Evolutionary conservation across 331 rosid genomes (phyloP).

Genomic region (Erythrophleum ivorense): DNA sequence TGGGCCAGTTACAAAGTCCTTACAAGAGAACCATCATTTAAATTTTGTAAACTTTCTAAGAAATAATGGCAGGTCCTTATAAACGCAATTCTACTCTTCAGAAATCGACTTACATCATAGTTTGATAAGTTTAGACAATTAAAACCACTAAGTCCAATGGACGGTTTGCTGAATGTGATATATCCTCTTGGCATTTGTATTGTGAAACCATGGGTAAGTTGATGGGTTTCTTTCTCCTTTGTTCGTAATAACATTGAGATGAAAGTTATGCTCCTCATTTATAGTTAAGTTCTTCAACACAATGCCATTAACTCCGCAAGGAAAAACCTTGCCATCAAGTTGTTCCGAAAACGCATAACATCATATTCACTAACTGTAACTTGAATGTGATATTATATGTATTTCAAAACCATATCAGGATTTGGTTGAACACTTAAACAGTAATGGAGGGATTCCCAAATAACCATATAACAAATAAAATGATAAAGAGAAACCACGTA

Average conservation of each 20-base stretch:
- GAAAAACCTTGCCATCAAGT: slow-evolving; percentile 60
- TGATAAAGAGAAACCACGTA: slow-evolving; percentile 27
- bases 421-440: neutral
- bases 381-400: neutral
- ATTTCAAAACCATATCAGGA: neutral
- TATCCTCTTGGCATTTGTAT: slow-evolving; percentile 55
- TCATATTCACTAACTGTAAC: slow-evolving; percentile 1
- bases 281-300: slow-evolving; percentile 54
- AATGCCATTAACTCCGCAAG: slow-evolving; percentile 48
- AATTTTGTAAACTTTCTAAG: slow-evolving; percentile 10
- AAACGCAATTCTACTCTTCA: slow-evolving; percentile 3
- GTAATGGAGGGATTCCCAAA: neutral
- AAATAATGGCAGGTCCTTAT: slow-evolving; percentile 6
- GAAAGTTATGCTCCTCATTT: slow-evolving; percentile 54
- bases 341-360: slow-evolving; percentile 36
- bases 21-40: slow-evolving; percentile 25
- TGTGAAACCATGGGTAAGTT: slow-evolving; percentile 60
- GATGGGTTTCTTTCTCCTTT: slow-evolving; percentile 59
- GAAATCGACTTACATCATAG: slow-evolving; percentile 62
- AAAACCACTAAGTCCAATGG: slow-evolving; percentile 62
- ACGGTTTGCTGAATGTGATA: slow-evolving; percentile 61
- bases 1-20: slow-evolving; percentile 60
- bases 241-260: slow-evolving; percentile 54
- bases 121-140: slow-evolving; percentile 59
- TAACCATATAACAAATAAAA: neutral